Evolutionary conservation across 345 rosid species (phyloP), one percentile per base, ranked within the genome.

Genomic region (Punica granatum): DNA sequence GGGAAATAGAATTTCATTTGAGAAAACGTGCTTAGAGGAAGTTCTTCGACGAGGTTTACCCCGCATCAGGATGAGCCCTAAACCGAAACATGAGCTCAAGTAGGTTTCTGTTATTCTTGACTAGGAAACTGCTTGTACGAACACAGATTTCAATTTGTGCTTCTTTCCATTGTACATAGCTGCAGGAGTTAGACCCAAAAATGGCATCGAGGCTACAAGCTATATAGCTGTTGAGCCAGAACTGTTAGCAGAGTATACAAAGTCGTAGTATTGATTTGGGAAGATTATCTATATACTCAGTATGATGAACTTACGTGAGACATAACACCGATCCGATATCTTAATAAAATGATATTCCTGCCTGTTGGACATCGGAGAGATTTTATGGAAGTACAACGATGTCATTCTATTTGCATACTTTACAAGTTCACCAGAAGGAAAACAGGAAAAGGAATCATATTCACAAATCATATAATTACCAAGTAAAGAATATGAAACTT

Each of bases 381-480:
- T n/a, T n/a, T n/a, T n/a, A n/a, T n/a, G n/a, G n/a, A n/a, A n/a
- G n/a, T n/a, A n/a, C n/a, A n/a, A n/a, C n/a, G n/a, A 37, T 37
- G 41, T 53, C 59, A 9, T n/a, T 53, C 6, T 53, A 25, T 53
- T 53, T 53, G 25, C 59, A 53, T 26, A 26, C 12, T 26, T 8
- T 56, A 56, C 34, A 56, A 56, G 61, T 19, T 15, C 48, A 43
- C 15, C 18, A 43, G 16, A 12, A 30, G 11, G 58, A 6, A n/a
- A 3, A 23, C 1, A 7, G 15, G 60, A 26, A 26, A 56, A 30
- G 33, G 19, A 13, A 56, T 56, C 61, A 56, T 56, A 56, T 56
- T 56, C 61, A 56, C 61, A 56, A 56, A 56, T 56, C 61, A 56
- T 26, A 56, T 56, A 26, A 56, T 56, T 56, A 56, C 18, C 15